phyloP scores from a whole-genome alignment of 2,329 filamentous ascomycete species.

The Cladosporium cucumerinum region DNA sequence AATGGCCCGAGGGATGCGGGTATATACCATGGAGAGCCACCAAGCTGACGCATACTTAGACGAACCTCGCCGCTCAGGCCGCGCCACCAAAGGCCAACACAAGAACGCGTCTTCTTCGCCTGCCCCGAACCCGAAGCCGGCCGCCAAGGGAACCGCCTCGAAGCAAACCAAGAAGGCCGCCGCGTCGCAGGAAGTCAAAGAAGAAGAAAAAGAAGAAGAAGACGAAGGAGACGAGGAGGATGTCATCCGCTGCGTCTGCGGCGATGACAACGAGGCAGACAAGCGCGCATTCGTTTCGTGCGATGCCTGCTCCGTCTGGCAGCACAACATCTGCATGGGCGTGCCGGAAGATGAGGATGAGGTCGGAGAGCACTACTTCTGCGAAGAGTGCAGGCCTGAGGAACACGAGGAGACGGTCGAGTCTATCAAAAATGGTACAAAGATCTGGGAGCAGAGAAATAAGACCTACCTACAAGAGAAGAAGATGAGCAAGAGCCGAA shows the following conservation, averaged over 20 bases:
- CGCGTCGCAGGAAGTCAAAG: conserved; percentile 45
- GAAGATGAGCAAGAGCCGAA: conserved; percentile 59
- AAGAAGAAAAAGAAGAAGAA: conserved; percentile 39
- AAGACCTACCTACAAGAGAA: conserved; percentile 48
- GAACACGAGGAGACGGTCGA: conserved; percentile 78
- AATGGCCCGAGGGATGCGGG: neutral
- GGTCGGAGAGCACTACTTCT: conserved; percentile 82
- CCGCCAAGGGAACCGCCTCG: conserved; percentile 40
- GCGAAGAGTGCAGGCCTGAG: conserved; percentile 81
- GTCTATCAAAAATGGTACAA: conserved; percentile 74
- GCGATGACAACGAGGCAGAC: conserved; percentile 79
- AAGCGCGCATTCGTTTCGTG: conserved; percentile 94
- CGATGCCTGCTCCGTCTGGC: conserved; percentile 89
- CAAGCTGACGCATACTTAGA: conserved; percentile 42
- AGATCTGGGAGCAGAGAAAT: conserved; percentile 67
- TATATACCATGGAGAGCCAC: neutral
- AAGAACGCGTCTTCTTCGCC: conserved; percentile 68
- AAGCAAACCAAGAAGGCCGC: conserved; percentile 29
- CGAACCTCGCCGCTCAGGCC: conserved; percentile 89
- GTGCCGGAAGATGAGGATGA: conserved; percentile 69
- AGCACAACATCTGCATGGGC: conserved; percentile 95
- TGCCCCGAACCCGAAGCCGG: conserved; percentile 34
- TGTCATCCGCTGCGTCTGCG: conserved; percentile 86
- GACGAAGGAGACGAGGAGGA: conserved; percentile 44
- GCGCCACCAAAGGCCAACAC: conserved; percentile 95